phyloP scores from a whole-genome alignment of 2,329 filamentous ascomycete species.

The Microascus cirrosus region DNA sequence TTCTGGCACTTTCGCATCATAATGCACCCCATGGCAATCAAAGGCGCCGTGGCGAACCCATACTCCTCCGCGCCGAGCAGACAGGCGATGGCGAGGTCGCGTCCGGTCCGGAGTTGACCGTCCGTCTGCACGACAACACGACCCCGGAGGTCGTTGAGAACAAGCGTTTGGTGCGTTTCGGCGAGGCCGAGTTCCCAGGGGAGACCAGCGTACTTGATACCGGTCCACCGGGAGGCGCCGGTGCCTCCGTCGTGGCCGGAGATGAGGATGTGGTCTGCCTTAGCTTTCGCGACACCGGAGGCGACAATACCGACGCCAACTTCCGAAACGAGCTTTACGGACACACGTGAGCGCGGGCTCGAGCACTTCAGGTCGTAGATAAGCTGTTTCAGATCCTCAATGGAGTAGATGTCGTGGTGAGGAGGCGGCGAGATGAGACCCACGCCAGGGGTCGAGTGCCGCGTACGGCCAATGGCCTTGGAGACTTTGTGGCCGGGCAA shows the following conservation, averaged over 20 bases:
- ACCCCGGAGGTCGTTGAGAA: constrained; percentile 89
- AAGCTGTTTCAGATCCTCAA: constrained; percentile 93
- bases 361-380: constrained; percentile 98
- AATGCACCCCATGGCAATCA: constrained; percentile 95
- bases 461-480: constrained; percentile 82
- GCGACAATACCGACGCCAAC: constrained; percentile 96
- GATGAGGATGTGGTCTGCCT: constrained; percentile 93
- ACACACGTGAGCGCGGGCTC: constrained; percentile 82
- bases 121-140: constrained; percentile 95
- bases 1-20: constrained; percentile 74
- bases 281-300: constrained; percentile 93
- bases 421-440: constrained; percentile 92
- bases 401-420: constrained; percentile 97
- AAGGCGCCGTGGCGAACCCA: constrained; percentile 87
- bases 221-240: constrained; percentile 93
- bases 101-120: constrained; percentile 83
- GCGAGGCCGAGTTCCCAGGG: constrained; percentile 95
- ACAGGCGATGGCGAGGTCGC: constrained; percentile 90
- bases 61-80: constrained; percentile 95
- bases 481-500: constrained; percentile 95
- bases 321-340: constrained; percentile 95
- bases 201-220: constrained; percentile 95
- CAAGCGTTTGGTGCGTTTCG: constrained; percentile 92
- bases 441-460: constrained; percentile 92
- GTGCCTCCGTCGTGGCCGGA: constrained; percentile 96